These are phyloP conservation scores for Zoysia pacifica DNA, from an alignment of 176 grass and related monocot species.

Conservation along the genomic window DNA sequence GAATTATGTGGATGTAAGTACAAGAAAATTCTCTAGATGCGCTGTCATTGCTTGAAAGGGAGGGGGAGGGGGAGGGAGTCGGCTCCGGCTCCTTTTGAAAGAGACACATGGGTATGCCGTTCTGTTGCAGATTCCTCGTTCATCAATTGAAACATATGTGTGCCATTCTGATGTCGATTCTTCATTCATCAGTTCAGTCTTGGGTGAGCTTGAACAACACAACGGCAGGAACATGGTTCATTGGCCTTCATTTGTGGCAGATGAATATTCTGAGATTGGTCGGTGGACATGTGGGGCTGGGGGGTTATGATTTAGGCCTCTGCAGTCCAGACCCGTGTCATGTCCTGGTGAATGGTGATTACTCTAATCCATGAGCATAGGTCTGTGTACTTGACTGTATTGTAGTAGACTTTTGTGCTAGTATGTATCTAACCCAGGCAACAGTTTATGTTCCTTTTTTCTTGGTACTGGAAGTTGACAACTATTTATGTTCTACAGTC, in stretches of 20 bases:
- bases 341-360: neutral
- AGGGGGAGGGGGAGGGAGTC: neutral
- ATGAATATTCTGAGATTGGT: slow-evolving; percentile 39
- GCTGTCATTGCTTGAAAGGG: slow-evolving; percentile 7
- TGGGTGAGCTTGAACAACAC: slow-evolving; percentile 1
- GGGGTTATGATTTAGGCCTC: slow-evolving; percentile 51
- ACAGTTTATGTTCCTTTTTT: neutral
- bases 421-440: neutral
- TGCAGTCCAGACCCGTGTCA: slow-evolving; percentile 31
- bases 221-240: slow-evolving; percentile 35
- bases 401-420: too few relatives aligned
- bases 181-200: neutral
- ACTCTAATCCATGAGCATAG: slow-evolving; percentile 30
- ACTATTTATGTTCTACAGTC: too few relatives aligned
- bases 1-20: slow-evolving; percentile 34
- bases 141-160: slow-evolving; percentile 22
- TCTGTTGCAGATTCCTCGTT: slow-evolving; percentile 27
- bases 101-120: slow-evolving; percentile 7
- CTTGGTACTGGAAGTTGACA: too few relatives aligned
- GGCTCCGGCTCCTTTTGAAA: slow-evolving; percentile 29
- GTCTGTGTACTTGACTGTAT: slow-evolving; percentile 8
- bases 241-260: slow-evolving; percentile 41
- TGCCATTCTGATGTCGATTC: neutral
- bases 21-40: slow-evolving; percentile 1
- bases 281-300: slow-evolving; percentile 28